Conservation (phyloP, 1,284 basidiomycete species). For the Ganoderma sinense region DNA sequence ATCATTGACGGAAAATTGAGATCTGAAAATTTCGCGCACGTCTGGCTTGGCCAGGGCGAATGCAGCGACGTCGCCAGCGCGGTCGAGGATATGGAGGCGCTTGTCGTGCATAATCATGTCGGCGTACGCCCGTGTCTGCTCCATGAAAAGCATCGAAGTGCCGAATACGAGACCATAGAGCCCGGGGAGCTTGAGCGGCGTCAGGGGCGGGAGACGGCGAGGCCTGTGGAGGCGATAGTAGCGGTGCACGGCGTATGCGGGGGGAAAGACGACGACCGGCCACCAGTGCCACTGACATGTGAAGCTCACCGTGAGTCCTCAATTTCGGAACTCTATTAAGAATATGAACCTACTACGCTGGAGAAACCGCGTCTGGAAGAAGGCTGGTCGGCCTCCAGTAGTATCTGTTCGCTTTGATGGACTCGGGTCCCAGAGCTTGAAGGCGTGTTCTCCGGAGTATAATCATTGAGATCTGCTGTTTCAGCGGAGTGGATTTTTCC, state of each 20-base stretch:
- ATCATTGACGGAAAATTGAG: neutral
- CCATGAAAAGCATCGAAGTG: neutral
- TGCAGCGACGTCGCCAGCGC: neutral
- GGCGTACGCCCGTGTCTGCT: neutral
- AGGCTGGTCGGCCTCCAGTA: neutral
- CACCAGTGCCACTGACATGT: slow-evolving; percentile 5
- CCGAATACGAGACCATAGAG: neutral
- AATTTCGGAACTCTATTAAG: too few relatives aligned
- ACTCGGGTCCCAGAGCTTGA: too few relatives aligned
- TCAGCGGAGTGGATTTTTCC: too few relatives aligned
- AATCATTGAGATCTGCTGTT: too few relatives aligned
- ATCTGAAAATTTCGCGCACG: neutral
- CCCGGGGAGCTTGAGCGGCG: slow-evolving; percentile 1
- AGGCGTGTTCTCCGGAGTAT: too few relatives aligned
- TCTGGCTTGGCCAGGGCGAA: neutral
- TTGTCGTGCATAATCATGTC: neutral
- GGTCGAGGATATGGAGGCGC: neutral
- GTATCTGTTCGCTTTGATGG: neutral
- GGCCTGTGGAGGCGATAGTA: slow-evolving; percentile 10
- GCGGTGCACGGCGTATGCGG: slow-evolving; percentile 8
- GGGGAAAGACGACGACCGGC: neutral
- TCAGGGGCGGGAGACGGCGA: neutral
- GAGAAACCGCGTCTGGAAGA: neutral
- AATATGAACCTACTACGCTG: neutral
- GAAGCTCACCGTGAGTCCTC: neutral